Conservation (phyloP, 805 yeast genomes). For the Yamadazyma insecticola region DNA sequence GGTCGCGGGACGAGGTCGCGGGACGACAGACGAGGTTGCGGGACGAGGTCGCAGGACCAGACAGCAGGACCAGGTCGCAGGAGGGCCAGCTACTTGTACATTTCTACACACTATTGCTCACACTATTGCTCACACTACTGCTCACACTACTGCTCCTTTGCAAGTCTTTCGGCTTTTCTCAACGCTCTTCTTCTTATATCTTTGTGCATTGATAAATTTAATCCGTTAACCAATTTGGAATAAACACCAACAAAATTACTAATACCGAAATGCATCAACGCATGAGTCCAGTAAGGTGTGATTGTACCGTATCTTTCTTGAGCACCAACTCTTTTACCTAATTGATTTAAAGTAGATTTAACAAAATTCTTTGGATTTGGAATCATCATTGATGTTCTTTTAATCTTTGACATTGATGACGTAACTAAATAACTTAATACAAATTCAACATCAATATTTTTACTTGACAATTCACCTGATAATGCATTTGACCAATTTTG, state of each 20-base stretch:
- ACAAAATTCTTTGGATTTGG: conserved; percentile 86
- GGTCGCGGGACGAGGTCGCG: too few relatives aligned
- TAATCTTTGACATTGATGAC: conserved; percentile 92
- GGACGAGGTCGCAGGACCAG: too few relatives aligned
- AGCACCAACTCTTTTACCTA: conserved; percentile 88
- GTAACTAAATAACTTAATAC: conserved; percentile 87
- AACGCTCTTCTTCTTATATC: conserved; percentile 80
- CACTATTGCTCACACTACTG: too few relatives aligned
- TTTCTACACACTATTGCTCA: too few relatives aligned
- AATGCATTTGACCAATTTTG: conserved; percentile 90
- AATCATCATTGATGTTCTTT: conserved; percentile 65
- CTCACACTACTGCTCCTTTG: conserved; percentile 6
- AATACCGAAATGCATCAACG: conserved; percentile 79
- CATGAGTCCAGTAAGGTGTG: conserved; percentile 95
- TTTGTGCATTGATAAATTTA: conserved; percentile 75
- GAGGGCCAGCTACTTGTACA: too few relatives aligned
- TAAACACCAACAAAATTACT: conserved; percentile 79
- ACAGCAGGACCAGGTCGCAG: too few relatives aligned
- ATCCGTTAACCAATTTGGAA: conserved; percentile 59
- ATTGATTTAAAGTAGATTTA: conserved; percentile 55
- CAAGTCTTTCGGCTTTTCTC: conserved; percentile 51
- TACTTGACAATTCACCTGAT: conserved; percentile 71
- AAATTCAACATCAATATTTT: conserved; percentile 79
- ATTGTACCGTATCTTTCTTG: conserved; percentile 82
- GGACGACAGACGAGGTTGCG: too few relatives aligned